Evolutionary conservation across 768 basidiomycete genomes (phyloP).

Genomic region (Saitozyma podzolica): DNA sequence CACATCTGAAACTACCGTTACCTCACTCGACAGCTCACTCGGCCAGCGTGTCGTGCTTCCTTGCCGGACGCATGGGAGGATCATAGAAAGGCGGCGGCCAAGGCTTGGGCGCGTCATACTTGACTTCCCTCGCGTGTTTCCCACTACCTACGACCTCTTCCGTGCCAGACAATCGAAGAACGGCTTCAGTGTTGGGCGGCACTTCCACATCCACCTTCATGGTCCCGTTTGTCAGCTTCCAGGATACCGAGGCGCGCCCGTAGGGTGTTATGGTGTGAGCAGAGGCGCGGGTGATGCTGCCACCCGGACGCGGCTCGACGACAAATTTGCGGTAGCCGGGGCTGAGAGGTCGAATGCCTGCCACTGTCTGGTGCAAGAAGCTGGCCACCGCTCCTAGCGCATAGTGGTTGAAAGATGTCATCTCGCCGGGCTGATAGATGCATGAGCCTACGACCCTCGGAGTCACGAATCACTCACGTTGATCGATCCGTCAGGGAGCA

Average conservation of each 20-base stretch:
- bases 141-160: not conserved
- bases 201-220: slow-evolving; percentile 22
- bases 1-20: no score
- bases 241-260: slow-evolving; percentile 17
- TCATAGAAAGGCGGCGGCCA: no score
- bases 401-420: slow-evolving; percentile 46
- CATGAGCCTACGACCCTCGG: no score
- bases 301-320: slow-evolving; percentile 30
- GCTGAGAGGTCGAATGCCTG: slow-evolving; percentile 22
- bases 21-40: no score
- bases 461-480: slow-evolving; percentile 7
- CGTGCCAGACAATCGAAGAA: no score
- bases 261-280: slow-evolving; percentile 20
- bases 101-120: not conserved
- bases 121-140: not conserved
- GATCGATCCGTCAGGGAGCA: slow-evolving; percentile 35
- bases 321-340: slow-evolving; percentile 31
- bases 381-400: slow-evolving; percentile 37
- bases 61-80: no score
- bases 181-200: slow-evolving; percentile 32
- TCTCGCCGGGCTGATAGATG: slow-evolving; percentile 26
- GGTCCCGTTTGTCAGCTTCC: slow-evolving; percentile 19
- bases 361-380: slow-evolving; percentile 30
- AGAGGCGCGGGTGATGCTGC: slow-evolving; percentile 18
- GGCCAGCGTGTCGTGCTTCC: no score